Base-by-base conservation (phyloP, 345 rosid genomes). In the Syzygium grande region DNA sequence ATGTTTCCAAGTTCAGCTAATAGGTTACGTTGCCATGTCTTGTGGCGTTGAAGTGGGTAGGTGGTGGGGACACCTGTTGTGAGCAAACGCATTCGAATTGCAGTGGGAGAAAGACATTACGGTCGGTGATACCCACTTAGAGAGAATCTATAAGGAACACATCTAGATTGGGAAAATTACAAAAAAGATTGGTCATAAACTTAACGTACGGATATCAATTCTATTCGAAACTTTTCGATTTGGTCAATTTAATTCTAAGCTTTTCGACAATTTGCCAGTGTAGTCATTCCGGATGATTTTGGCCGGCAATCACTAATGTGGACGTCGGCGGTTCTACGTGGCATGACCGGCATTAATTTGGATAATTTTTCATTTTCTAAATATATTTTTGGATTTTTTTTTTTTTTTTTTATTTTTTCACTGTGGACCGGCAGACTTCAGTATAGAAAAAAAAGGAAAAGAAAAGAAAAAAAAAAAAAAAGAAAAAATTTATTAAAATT, bases 311-410 rank as follows among this genome's bases (percentile, higher is more conserved):
- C 9, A 27, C 10, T 56, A 4, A 56, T 56, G 27, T 25, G 12
- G 9, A 25, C 0, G 9, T 19, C 5, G 1, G 5, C n/a, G 2
- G 5, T 22, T 56, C n/a, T 4, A 56, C n/a, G 1, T 56, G n/a
- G 12, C 12, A 23, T 55, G 8, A 55, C 1, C 11, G 11, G 2
- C 4, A 0, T 3, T 55, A 5, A 22, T 2, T 1, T 56, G 12
- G 13, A 56, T 2, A 23, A 56, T 21, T 55, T 55, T 55, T 55
- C 11, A 22, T 22, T 56, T 23, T 55, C 3, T 55, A 55, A 7
- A 23, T 14, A 6, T 54, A 17, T 23, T 56, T 23, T 23, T 2
- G 7, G 46, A 43, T 43, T 3, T 56, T 56, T 22, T 23, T 23
- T 56, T 2, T 10, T 22, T 23, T 56, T 55, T 22, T 4, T 54